Conservation (phyloP, 2,329 filamentous ascomycete genomes). For the Alternaria novae-zelandiae region DNA sequence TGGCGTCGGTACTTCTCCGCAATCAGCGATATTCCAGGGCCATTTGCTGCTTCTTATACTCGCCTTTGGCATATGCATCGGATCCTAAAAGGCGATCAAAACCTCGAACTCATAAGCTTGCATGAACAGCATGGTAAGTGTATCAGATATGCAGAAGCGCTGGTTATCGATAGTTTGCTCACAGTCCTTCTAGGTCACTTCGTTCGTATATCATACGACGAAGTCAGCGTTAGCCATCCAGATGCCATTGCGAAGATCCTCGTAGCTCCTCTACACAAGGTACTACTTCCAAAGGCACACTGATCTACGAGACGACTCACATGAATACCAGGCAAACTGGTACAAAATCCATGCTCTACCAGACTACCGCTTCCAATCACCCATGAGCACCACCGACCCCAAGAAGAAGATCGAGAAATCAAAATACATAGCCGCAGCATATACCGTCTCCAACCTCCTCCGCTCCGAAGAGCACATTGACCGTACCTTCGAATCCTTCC, state of each 20-base stretch:
- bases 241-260: slow-evolving; percentile 50
- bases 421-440: slow-evolving; percentile 20
- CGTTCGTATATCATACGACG: slow-evolving; percentile 53
- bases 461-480: slow-evolving; percentile 33
- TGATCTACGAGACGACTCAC: not conserved
- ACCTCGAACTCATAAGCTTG: slow-evolving; percentile 47
- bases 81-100: slow-evolving; percentile 46
- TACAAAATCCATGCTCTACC: slow-evolving; percentile 49
- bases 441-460: slow-evolving; percentile 38
- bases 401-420: slow-evolving; percentile 39
- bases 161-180: not conserved
- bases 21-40: slow-evolving; percentile 52
- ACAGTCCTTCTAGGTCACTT: slow-evolving; percentile 40
- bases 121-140: slow-evolving; percentile 46
- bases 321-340: slow-evolving; percentile 30
- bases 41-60: slow-evolving; percentile 50
- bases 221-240: slow-evolving; percentile 54
- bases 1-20: slow-evolving; percentile 56
- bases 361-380: slow-evolving; percentile 50
- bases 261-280: slow-evolving; percentile 43
- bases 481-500: slow-evolving; percentile 7
- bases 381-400: slow-evolving; percentile 50
- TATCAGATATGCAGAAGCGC: not conserved
- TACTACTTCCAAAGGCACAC: not conserved
- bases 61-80: slow-evolving; percentile 47